These are phyloP conservation scores for Furcasterigmium furcatum DNA, from an alignment of 2,329 filamentous ascomycete species.

Conservation along the genomic window DNA sequence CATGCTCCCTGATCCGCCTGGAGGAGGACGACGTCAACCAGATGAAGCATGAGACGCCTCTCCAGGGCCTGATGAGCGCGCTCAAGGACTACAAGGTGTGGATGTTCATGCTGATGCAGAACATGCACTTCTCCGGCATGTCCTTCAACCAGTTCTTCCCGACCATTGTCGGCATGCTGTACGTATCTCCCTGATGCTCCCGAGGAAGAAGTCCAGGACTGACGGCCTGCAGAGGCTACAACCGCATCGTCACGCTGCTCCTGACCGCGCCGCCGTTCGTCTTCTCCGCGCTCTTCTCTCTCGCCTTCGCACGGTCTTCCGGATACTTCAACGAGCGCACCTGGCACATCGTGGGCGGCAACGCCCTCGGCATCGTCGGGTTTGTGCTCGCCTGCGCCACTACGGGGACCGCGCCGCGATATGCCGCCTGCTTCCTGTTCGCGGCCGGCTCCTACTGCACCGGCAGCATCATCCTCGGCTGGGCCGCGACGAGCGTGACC, in stretches of 20 bases:
- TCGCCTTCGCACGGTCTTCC: slow-evolving; percentile 32
- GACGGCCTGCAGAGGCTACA: slow-evolving; percentile 22
- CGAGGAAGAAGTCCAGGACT: too few relatives aligned
- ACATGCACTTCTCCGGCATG: slow-evolving; percentile 22
- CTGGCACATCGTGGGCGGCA: slow-evolving; percentile 19
- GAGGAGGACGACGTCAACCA: slow-evolving; percentile 16
- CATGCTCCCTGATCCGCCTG: slow-evolving; percentile 9
- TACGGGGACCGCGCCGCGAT: slow-evolving; percentile 14
- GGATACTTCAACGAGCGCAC: slow-evolving; percentile 39
- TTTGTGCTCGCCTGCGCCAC: slow-evolving; percentile 17
- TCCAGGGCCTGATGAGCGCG: slow-evolving; percentile 19
- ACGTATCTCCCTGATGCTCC: too few relatives aligned
- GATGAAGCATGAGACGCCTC: slow-evolving; percentile 28
- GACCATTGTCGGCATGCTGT: slow-evolving; percentile 29
- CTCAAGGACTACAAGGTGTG: slow-evolving; percentile 19
- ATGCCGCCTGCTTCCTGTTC: slow-evolving; percentile 17
- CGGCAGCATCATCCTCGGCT: slow-evolving; percentile 19
- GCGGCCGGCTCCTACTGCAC: slow-evolving; percentile 15
- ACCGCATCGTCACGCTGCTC: slow-evolving; percentile 20
- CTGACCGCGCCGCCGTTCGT: slow-evolving; percentile 23
- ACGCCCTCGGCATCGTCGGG: slow-evolving; percentile 11
- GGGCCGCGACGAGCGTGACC: slow-evolving; percentile 20
- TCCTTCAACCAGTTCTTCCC: slow-evolving; percentile 27
- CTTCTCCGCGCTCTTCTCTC: slow-evolving; percentile 19
- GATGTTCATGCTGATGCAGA: slow-evolving; percentile 20